A percentile compares a stretch with the other conserved stretches of the same genome.
Evolutionary conservation across 1,284 basidiomycete genomes (phyloP).

Genomic region (Neolentinus lepideus): DNA sequence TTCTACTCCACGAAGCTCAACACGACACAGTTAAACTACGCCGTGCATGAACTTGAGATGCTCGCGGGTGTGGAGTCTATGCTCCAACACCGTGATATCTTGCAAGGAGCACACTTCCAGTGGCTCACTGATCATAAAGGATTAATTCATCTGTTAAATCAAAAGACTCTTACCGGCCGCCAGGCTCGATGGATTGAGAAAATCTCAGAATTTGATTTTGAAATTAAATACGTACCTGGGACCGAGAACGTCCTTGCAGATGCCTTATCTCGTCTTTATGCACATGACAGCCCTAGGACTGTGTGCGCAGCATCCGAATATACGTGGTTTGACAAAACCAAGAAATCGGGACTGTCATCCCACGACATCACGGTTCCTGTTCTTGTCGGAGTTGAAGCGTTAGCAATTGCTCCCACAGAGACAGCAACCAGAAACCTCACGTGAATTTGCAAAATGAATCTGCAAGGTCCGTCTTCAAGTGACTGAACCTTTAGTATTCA

Average conservation of each 20-base stretch:
- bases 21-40: slow-evolving; percentile 18
- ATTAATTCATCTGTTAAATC: slow-evolving; percentile 21
- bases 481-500: neutral
- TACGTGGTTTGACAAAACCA: too few relatives aligned
- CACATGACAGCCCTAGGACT: slow-evolving; percentile 16
- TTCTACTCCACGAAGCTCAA: slow-evolving; percentile 13
- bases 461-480: neutral
- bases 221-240: slow-evolving; percentile 25
- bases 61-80: slow-evolving; percentile 17
- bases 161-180: slow-evolving; percentile 22
- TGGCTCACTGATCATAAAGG: slow-evolving; percentile 27
- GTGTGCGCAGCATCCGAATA: neutral
- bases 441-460: slow-evolving; percentile 6
- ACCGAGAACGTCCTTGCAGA: slow-evolving; percentile 23
- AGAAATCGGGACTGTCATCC: too few relatives aligned
- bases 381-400: neutral
- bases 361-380: neutral
- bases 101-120: slow-evolving; percentile 22
- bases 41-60: slow-evolving; percentile 19
- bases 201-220: slow-evolving; percentile 25
- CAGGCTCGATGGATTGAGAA: slow-evolving; percentile 25
- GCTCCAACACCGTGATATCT: slow-evolving; percentile 13
- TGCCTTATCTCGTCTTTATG: slow-evolving; percentile 27
- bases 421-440: slow-evolving; percentile 2
- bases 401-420: neutral